These are phyloP conservation scores for Gnaphalium uliginosum DNA, from an alignment of 129 eudicot genomes.

Conservation along the genomic window DNA sequence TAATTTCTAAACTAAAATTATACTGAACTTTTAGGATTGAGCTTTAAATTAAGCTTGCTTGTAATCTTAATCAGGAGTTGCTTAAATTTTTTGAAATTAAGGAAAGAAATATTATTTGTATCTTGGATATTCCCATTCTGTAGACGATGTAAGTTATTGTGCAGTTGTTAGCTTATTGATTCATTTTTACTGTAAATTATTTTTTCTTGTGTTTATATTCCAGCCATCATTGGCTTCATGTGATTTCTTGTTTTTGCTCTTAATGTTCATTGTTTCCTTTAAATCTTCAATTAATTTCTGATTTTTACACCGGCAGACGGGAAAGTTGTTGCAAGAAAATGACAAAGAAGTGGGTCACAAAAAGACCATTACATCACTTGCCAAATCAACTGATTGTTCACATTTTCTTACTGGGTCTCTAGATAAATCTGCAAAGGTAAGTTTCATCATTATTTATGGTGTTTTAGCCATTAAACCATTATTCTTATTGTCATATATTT, in stretches of 20 bases:
- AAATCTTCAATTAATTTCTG: not conserved
- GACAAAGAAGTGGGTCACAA: conserved; percentile 75
- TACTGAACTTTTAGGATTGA: not conserved
- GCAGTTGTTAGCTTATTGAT: not conserved
- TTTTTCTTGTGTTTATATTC: not conserved
- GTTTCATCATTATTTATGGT: conserved; percentile 9
- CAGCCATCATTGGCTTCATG: not conserved
- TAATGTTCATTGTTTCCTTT: not conserved
- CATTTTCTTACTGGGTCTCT: conserved; percentile 79
- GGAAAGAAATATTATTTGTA: not conserved
- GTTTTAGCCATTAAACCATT: not conserved
- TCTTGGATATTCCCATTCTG: not conserved
- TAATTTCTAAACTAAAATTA: not conserved
- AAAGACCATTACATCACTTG: conserved; percentile 71
- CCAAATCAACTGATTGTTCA: conserved; percentile 69
- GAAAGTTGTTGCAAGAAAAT: conserved; percentile 64
- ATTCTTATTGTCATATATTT: conserved; percentile 10
- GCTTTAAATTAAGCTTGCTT: not conserved
- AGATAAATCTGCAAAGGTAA: conserved; percentile 89
- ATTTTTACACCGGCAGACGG: conserved; percentile 50
- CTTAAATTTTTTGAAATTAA: not conserved
- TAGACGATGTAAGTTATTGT: not conserved
- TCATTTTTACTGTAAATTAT: not conserved
- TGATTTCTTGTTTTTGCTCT: not conserved
- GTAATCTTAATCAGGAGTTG: not conserved